Conservation (phyloP, 2,329 filamentous ascomycete genomes). For the Fusarium sp. region DNA sequence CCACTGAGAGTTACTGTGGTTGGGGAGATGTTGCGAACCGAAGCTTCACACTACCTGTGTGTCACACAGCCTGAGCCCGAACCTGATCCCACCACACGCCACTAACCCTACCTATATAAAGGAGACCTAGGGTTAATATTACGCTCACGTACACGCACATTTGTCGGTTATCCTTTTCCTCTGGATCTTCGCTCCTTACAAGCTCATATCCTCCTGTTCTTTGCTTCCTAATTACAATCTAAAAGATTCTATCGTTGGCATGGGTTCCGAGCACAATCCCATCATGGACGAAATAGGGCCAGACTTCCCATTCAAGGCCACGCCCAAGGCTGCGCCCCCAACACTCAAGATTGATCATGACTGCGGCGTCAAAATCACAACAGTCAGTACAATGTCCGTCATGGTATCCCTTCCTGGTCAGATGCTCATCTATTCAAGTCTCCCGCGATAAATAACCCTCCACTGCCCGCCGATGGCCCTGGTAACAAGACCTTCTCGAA, state of each 20-base stretch:
- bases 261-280: background rate
- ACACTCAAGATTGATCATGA: constrained; percentile 10
- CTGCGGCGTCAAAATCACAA: constrained; percentile 6
- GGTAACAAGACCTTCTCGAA: constrained; percentile 8
- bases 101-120: no score
- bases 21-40: no score
- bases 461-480: constrained; percentile 7
- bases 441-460: background rate
- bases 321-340: background rate
- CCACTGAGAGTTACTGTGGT: no score
- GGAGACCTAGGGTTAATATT: no score
- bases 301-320: constrained; percentile 5
- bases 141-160: no score
- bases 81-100: no score
- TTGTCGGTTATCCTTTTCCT: no score
- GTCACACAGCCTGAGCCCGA: no score
- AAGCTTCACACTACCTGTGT: no score
- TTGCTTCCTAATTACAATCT: background rate
- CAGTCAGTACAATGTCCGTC: background rate
- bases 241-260: background rate
- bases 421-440: constrained; percentile 1
- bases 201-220: background rate
- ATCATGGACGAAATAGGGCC: background rate
- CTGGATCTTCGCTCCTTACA: background rate
- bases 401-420: background rate